A percentile compares a stretch with the other conserved stretches of the same genome.
phyloP scores from a whole-genome alignment of 352 stramenopile genomes.

The Phytophthora idaei region DNA sequence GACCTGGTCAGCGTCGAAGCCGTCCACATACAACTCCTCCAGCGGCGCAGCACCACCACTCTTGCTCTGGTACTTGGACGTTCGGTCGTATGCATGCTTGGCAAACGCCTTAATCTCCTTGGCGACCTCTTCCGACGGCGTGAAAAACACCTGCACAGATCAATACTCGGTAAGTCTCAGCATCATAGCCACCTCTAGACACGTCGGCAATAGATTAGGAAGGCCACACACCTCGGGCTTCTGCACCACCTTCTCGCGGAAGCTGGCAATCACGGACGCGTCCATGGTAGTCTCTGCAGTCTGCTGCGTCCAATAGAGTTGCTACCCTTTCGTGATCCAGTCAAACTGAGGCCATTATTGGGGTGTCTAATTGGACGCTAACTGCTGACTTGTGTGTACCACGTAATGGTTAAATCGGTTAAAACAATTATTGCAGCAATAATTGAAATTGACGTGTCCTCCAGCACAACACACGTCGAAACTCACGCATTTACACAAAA shows the following conservation, averaged over 20 bases:
- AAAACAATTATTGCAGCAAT: constrained; percentile 11
- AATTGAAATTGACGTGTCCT: not conserved
- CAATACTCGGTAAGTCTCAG: constrained; percentile 1
- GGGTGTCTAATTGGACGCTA: not conserved
- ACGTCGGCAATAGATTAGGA: not conserved
- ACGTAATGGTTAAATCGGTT: not conserved
- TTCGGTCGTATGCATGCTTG: constrained; percentile 84
- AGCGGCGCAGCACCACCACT: constrained; percentile 48
- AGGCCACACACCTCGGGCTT: constrained; percentile 61
- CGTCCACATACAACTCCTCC: constrained; percentile 82
- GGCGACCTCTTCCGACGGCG: constrained; percentile 66
- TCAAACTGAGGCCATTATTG: constrained; percentile 21
- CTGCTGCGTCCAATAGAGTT: constrained; percentile 36
- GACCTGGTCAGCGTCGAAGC: constrained; percentile 85
- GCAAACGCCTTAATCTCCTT: constrained; percentile 72
- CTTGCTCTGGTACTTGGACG: constrained; percentile 64
- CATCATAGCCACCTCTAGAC: not conserved
- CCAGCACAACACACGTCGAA: not conserved
- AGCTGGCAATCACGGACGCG: constrained; percentile 57
- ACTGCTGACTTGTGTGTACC: not conserved
- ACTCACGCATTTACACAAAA: constrained; percentile 19
- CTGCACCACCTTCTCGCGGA: constrained; percentile 72
- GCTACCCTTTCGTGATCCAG: constrained; percentile 46
- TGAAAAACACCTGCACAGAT: constrained; percentile 72
- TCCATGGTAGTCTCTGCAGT: constrained; percentile 49